phyloP scores from a whole-genome alignment of 2,329 filamentous ascomycete genomes.

The Hypoxylon sp. region DNA sequence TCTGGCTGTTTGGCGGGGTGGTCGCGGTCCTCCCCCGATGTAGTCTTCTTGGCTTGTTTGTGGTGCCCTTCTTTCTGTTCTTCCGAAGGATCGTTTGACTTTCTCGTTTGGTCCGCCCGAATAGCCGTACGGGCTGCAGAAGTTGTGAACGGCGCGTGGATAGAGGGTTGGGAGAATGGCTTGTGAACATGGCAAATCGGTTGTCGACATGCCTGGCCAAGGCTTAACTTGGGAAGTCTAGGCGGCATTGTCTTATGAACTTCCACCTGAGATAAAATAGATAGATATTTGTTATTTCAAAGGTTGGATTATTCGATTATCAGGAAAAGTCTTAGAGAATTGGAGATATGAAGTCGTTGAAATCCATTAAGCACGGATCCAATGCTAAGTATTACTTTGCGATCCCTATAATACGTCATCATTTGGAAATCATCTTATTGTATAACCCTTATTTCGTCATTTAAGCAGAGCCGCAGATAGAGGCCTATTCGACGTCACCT shows the following conservation, averaged over 20 bases:
- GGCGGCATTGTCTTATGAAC: conserved; percentile 2
- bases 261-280: not conserved
- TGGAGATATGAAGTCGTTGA: not conserved
- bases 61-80: conserved; percentile 42
- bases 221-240: not conserved
- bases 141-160: conserved; percentile 13
- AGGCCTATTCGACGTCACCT: conserved; percentile 1
- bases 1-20: conserved; percentile 51
- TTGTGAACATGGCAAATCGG: not conserved
- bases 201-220: not conserved
- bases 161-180: not conserved
- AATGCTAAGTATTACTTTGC: not conserved
- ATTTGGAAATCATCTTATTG: conserved; percentile 6
- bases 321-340: too few species aligned
- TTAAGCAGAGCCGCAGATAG: not conserved
- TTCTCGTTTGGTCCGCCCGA: conserved; percentile 29
- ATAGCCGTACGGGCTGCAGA: not conserved
- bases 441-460: not conserved
- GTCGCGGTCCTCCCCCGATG: conserved; percentile 41
- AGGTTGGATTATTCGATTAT: too few species aligned
- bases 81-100: conserved; percentile 30
- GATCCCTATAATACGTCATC: conserved; percentile 12
- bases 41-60: conserved; percentile 31
- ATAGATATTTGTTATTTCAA: not conserved
- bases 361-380: conserved; percentile 1